Conservation (phyloP, 2,329 filamentous ascomycete genomes). For the Pestalotiopsis sp. region DNA sequence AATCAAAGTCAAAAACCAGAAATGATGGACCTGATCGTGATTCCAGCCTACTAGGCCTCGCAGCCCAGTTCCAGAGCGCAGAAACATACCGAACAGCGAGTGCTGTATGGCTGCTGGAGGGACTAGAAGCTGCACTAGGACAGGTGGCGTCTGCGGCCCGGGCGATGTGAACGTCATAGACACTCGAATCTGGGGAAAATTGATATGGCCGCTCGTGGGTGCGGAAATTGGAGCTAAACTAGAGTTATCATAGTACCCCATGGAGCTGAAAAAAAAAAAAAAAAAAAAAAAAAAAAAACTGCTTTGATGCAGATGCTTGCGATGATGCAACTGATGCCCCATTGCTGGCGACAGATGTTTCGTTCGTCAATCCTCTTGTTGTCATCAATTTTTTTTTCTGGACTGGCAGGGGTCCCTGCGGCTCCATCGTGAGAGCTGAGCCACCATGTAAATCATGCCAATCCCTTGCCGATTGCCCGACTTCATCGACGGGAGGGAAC, state of each 20-base stretch:
- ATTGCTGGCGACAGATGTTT: neutral
- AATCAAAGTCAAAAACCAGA: neutral
- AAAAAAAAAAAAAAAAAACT: neutral
- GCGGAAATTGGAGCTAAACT: conserved; percentile 5
- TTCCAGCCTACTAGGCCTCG: neutral
- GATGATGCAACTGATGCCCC: conserved; percentile 1
- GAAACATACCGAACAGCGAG: neutral
- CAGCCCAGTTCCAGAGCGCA: neutral
- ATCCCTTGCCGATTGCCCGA: neutral
- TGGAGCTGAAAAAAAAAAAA: too few species aligned
- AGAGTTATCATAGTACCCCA: neutral
- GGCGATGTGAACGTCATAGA: conserved; percentile 9
- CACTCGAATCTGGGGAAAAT: conserved; percentile 8
- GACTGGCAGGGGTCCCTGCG: neutral
- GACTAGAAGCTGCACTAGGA: neutral
- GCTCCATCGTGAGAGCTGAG: neutral
- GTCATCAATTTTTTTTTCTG: neutral
- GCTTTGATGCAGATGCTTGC: neutral
- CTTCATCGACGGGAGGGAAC: neutral
- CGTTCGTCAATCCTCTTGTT: neutral
- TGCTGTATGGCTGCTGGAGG: neutral
- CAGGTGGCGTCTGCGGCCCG: conserved; percentile 9
- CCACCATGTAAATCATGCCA: neutral
- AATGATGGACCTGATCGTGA: neutral
- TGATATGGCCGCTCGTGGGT: neutral